phyloP scores from a whole-genome alignment of 352 stramenopile species.

The Pythium monospermum region DNA sequence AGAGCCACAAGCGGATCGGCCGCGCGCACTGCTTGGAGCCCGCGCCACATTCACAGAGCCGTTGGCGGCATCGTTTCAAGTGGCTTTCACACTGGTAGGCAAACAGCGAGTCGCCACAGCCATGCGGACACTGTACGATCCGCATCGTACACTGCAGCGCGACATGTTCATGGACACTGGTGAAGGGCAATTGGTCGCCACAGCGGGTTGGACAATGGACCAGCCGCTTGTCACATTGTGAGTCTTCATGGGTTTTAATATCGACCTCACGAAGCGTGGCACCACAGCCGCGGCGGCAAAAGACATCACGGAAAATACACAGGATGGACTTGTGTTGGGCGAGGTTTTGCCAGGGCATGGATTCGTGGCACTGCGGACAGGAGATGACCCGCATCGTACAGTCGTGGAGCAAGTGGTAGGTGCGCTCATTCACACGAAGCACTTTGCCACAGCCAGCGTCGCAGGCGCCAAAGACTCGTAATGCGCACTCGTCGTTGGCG shows the following conservation, averaged over 20 bases:
- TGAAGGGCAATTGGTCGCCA: conserved; percentile 31
- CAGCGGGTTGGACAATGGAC: conserved; percentile 55
- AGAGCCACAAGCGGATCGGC: conserved; percentile 61
- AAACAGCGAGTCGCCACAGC: conserved; percentile 50
- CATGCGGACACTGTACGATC: conserved; percentile 50
- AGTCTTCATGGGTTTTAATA: conserved; percentile 34
- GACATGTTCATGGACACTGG: conserved; percentile 35
- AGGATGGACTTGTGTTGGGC: conserved; percentile 38
- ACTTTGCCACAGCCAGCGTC: conserved; percentile 35
- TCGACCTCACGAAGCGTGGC: conserved; percentile 34
- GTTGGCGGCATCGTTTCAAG: conserved; percentile 58
- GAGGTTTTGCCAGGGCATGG: conserved; percentile 30
- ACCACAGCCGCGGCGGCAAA: conserved; percentile 55
- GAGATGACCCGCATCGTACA: conserved; percentile 42
- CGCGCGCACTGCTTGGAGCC: conserved; percentile 43
- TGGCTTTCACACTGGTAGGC: conserved; percentile 58
- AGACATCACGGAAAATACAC: conserved; percentile 46
- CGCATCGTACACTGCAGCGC: conserved; percentile 48
- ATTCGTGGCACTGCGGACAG: conserved; percentile 45
- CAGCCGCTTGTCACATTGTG: conserved; percentile 37
- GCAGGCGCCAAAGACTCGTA: conserved; percentile 46
- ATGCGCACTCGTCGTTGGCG: conserved; percentile 36
- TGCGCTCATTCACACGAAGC: conserved; percentile 46
- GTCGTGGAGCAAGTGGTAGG: conserved; percentile 50
- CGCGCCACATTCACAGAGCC: conserved; percentile 50